Evolutionary conservation across 768 basidiomycete species (phyloP).

Genomic region (Boletus barrowsii): DNA sequence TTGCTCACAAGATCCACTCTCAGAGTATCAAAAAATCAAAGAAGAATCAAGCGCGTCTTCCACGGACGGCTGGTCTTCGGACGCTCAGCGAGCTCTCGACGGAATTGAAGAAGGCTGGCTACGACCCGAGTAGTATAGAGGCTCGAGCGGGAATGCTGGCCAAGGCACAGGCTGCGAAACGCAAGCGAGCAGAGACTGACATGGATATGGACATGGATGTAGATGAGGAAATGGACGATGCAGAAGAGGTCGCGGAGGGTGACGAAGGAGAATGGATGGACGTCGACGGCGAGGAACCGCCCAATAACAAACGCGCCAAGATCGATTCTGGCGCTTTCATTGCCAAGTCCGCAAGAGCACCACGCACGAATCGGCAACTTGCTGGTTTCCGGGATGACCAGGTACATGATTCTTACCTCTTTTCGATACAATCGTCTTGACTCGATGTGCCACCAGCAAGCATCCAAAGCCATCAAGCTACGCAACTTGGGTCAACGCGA

Average conservation of each 20-base stretch:
- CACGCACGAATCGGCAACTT: slow-evolving; percentile 69
- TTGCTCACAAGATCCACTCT: slow-evolving; percentile 66
- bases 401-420: slow-evolving; percentile 34
- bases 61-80: slow-evolving; percentile 66
- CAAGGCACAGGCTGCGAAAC: slow-evolving; percentile 65
- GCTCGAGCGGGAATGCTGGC: slow-evolving; percentile 85
- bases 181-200: slow-evolving; percentile 52
- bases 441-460: slow-evolving; percentile 53
- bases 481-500: slow-evolving; percentile 84
- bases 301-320: slow-evolving; percentile 61
- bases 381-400: slow-evolving; percentile 76
- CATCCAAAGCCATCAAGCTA: slow-evolving; percentile 71
- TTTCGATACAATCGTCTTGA: not conserved
- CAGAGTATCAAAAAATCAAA: slow-evolving; percentile 81
- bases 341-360: slow-evolving; percentile 49
- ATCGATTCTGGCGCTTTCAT: slow-evolving; percentile 56
- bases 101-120: slow-evolving; percentile 82
- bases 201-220: slow-evolving; percentile 45
- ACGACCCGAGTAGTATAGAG: slow-evolving; percentile 84
- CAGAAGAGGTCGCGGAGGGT: slow-evolving; percentile 32
- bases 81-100: slow-evolving; percentile 71
- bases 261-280: slow-evolving; percentile 53
- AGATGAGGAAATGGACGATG: slow-evolving; percentile 41
- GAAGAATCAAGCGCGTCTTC: slow-evolving; percentile 80
- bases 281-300: slow-evolving; percentile 47